A percentile compares a stretch with the other conserved stretches of the same genome.
phyloP scores from a whole-genome alignment of 345 rosid genomes.

The Lepidium africanum region DNA sequence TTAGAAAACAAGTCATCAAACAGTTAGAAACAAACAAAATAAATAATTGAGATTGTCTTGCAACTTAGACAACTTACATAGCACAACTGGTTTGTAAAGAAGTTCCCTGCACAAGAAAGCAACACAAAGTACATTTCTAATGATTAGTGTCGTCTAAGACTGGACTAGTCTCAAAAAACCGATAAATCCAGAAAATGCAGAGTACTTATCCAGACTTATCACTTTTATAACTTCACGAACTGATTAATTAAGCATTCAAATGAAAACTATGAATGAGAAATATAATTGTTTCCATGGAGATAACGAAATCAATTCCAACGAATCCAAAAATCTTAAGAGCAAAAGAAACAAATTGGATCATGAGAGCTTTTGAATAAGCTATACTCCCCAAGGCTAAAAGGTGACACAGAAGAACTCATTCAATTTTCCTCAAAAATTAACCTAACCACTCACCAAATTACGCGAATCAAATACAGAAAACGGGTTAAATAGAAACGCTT shows the following conservation, averaged over 20 bases:
- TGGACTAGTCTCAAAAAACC: too few relatives aligned
- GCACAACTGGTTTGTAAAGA: conserved; percentile 73
- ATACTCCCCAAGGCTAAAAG: neutral
- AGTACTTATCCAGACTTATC: neutral
- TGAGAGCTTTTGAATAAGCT: neutral
- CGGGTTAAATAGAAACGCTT: conserved; percentile 6
- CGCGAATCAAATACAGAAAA: neutral
- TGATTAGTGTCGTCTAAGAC: neutral
- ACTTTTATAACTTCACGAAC: neutral
- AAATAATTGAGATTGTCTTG: neutral
- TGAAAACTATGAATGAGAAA: neutral
- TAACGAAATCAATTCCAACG: neutral
- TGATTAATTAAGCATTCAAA: neutral
- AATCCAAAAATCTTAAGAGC: neutral
- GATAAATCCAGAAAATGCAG: neutral
- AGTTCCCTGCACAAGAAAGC: conserved; percentile 59
- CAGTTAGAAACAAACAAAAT: neutral
- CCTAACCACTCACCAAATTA: neutral
- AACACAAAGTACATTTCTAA: neutral
- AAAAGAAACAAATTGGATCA: neutral
- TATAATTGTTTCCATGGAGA: neutral
- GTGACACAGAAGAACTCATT: neutral
- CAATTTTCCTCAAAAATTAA: neutral
- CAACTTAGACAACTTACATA: conserved; percentile 41
- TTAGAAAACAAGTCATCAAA: neutral